Evolutionary conservation across 805 yeast genomes (phyloP).

Genomic region (Suhomyces sp.): DNA sequence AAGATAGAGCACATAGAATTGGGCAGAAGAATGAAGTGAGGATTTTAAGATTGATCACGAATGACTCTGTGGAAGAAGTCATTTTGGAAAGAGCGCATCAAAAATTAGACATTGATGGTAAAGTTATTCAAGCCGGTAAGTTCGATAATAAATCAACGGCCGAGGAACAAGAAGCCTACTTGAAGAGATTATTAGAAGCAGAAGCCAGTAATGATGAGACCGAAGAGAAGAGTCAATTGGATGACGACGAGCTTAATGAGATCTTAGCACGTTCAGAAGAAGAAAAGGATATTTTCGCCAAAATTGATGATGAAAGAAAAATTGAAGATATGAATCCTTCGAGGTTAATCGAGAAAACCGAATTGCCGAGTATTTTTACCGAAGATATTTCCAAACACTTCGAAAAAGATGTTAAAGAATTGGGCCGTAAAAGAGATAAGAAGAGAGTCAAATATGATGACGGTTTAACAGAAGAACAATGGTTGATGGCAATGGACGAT

Average conservation of each 20-base stretch:
- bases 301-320: conserved; percentile 59
- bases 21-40: conserved; percentile 88
- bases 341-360: conserved; percentile 22
- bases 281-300: conserved; percentile 53
- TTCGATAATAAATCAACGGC: conserved; percentile 83
- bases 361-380: conserved; percentile 24
- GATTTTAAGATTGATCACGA: conserved; percentile 73
- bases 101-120: conserved; percentile 82
- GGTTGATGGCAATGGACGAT: conserved; percentile 67
- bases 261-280: conserved; percentile 66
- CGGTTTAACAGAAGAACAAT: conserved; percentile 46
- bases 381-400: conserved; percentile 28
- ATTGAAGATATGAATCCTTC: conserved; percentile 17
- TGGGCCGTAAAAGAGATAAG: conserved; percentile 26
- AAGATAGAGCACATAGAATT: conserved; percentile 86
- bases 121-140: conserved; percentile 89
- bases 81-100: conserved; percentile 80
- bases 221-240: conserved; percentile 55
- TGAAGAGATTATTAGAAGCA: conserved; percentile 68
- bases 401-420: conserved; percentile 23
- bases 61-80: conserved; percentile 81
- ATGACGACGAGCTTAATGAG: conserved; percentile 70
- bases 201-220: conserved; percentile 56
- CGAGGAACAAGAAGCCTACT: conserved; percentile 80
- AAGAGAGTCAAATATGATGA: conserved; percentile 29